Percentiles rank a stretch among this genome's conserved stretches.
These are phyloP conservation scores for Monosporascus sp. DNA, from an alignment of 2,329 filamentous ascomycete genomes.

Conservation along the genomic window DNA sequence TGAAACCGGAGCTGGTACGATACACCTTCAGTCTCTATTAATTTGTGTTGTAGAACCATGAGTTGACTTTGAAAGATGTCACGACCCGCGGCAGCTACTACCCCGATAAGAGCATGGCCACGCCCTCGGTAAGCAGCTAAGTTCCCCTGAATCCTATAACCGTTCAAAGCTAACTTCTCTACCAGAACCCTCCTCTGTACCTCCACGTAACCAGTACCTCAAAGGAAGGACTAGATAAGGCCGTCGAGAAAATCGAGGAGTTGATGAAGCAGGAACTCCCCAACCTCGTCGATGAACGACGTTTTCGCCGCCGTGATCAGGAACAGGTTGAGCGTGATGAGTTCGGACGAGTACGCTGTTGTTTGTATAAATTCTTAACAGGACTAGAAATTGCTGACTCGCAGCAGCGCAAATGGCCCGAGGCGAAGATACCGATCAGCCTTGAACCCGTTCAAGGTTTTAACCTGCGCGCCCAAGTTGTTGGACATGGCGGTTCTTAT, in stretches of 20 bases:
- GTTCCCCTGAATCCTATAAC: neutral
- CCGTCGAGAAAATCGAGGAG: constrained; percentile 83
- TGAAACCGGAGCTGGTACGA: constrained; percentile 99
- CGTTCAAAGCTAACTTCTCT: constrained; percentile 7
- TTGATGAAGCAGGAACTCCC: constrained; percentile 95
- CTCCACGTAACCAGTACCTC: constrained; percentile 91
- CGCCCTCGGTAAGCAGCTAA: constrained; percentile 65
- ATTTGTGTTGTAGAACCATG: constrained; percentile 45
- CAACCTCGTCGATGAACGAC: constrained; percentile 88
- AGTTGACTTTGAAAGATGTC: constrained; percentile 79
- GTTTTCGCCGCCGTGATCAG: constrained; percentile 78
- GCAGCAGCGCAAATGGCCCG: constrained; percentile 93
- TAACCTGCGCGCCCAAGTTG: constrained; percentile 92
- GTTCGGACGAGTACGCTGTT: constrained; percentile 67
- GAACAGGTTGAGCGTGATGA: constrained; percentile 85
- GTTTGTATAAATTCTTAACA: neutral
- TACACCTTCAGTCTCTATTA: constrained; percentile 45
- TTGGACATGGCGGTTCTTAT: constrained; percentile 88
- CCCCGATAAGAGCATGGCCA: constrained; percentile 96
- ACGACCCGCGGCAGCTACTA: constrained; percentile 96
- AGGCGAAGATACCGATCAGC: constrained; percentile 86
- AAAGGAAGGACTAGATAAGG: constrained; percentile 86
- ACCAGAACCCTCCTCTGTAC: constrained; percentile 84
- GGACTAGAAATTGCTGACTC: constrained; percentile 7
- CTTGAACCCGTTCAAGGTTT: constrained; percentile 91